Evolutionary conservation across 1,284 basidiomycete species (phyloP).

Genomic region (Cutaneotrichosporon cutaneum): DNA sequence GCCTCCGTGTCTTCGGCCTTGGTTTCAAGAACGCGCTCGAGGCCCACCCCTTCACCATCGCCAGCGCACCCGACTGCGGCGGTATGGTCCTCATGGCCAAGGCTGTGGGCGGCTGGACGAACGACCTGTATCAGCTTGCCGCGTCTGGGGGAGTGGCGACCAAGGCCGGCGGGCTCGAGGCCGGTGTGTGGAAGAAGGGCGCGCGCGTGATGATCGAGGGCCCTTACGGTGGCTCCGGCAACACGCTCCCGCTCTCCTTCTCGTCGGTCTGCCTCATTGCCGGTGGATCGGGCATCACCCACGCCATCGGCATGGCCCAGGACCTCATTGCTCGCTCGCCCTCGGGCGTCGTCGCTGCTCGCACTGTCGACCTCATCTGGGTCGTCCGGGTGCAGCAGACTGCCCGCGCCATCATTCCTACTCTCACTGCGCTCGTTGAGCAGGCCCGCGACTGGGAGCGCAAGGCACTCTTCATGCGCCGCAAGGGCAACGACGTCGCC

Average conservation of each 20-base stretch:
- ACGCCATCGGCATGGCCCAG: constrained; percentile 42
- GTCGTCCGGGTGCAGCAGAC: constrained; percentile 41
- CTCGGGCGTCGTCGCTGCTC: constrained; percentile 45
- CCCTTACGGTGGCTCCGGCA: constrained; percentile 49
- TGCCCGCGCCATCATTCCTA: constrained; percentile 42
- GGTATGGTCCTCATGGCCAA: constrained; percentile 49
- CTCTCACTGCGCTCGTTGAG: constrained; percentile 39
- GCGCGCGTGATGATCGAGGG: constrained; percentile 45
- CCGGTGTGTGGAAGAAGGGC: constrained; percentile 13
- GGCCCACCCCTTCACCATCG: constrained; percentile 54
- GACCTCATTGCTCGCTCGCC: constrained; percentile 43
- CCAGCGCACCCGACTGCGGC: constrained; percentile 47
- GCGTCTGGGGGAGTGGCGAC: constrained; percentile 4
- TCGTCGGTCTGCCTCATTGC: constrained; percentile 47
- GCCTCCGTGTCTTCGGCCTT: constrained; percentile 45
- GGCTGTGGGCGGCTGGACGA: constrained; percentile 49
- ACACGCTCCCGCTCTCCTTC: constrained; percentile 47
- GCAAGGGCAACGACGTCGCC: constrained; percentile 27
- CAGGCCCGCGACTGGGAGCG: constrained; percentile 41
- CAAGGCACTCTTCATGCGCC: constrained; percentile 30
- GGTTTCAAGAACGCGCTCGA: constrained; percentile 36
- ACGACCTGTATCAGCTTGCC: constrained; percentile 37
- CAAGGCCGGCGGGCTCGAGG: background rate
- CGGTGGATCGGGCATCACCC: constrained; percentile 51
- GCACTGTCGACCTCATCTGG: constrained; percentile 52